Evolutionary conservation across 2,329 filamentous ascomycete genomes (phyloP).

Genomic region (Exophiala lecanii-corni): DNA sequence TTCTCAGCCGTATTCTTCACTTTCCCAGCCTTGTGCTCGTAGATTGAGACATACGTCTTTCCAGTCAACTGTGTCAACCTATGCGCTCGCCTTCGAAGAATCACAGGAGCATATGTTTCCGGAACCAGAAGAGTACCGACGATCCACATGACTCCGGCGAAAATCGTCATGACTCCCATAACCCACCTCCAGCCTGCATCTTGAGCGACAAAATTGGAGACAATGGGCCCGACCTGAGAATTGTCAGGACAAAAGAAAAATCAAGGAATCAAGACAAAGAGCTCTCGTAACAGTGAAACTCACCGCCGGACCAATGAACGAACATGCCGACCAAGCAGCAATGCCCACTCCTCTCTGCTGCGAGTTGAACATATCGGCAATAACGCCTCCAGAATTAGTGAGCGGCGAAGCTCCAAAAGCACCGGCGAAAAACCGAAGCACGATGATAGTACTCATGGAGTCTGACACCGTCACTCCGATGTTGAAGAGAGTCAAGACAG

Average conservation of each 20-base stretch:
- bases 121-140: slow-evolving; percentile 1
- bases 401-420: slow-evolving; percentile 51
- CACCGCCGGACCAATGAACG: slow-evolving; percentile 8
- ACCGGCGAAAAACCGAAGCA: slow-evolving; percentile 38
- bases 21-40: slow-evolving; percentile 36
- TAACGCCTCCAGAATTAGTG: slow-evolving; percentile 5
- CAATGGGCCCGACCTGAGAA: slow-evolving; percentile 2
- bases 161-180: slow-evolving; percentile 1
- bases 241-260: background rate
- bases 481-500: slow-evolving; percentile 6
- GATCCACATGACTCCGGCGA: background rate
- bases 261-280: background rate
- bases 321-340: background rate
- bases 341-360: slow-evolving; percentile 1
- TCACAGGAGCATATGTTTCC: slow-evolving; percentile 56
- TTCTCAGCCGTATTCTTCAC: background rate
- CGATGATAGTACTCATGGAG: slow-evolving; percentile 2
- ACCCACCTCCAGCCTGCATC: slow-evolving; percentile 1
- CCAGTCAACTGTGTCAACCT: slow-evolving; percentile 49
- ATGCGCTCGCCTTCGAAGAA: slow-evolving; percentile 48
- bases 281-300: background rate
- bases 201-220: background rate
- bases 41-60: slow-evolving; percentile 51
- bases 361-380: slow-evolving; percentile 5
- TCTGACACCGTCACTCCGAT: background rate